phyloP scores from a whole-genome alignment of 768 basidiomycete species.

The Termitomyces sp. region DNA sequence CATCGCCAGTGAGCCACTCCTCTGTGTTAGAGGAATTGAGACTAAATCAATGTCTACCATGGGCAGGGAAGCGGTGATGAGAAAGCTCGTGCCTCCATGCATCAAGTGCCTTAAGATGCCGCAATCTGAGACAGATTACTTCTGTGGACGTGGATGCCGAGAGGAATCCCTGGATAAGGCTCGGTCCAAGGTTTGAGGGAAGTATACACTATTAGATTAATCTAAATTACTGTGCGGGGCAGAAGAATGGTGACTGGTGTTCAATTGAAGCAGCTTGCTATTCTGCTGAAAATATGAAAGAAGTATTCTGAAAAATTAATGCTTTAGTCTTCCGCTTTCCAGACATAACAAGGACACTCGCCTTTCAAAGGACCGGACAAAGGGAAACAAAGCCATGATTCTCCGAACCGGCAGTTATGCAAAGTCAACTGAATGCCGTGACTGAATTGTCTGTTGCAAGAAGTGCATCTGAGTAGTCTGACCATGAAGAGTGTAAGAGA shows the following conservation, averaged over 20 bases:
- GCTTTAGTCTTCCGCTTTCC: not conserved
- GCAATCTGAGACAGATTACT: slow-evolving; percentile 56
- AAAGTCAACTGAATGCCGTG: not conserved
- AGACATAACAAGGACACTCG: not conserved
- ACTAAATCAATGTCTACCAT: not conserved
- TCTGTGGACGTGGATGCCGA: slow-evolving; percentile 53
- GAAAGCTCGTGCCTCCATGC: slow-evolving; percentile 47
- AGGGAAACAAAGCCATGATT: not conserved
- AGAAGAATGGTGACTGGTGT: not conserved
- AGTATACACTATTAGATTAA: not conserved
- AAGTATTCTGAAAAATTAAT: slow-evolving; percentile 6
- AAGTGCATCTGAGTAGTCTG: not conserved
- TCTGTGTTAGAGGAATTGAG: not conserved
- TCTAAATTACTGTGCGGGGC: not conserved
- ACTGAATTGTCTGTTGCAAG: not conserved
- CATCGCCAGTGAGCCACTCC: slow-evolving; percentile 55
- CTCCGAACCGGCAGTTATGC: not conserved
- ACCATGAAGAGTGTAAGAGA: not conserved
- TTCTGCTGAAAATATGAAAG: not conserved
- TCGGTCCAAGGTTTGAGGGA: not conserved
- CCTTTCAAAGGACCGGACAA: not conserved
- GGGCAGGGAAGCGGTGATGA: slow-evolving; percentile 50
- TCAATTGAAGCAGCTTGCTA: not conserved
- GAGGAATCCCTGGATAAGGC: slow-evolving; percentile 37
- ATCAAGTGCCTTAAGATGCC: slow-evolving; percentile 62